phyloP scores from a whole-genome alignment of 805 yeast species.

The Yarrowia bubula region DNA sequence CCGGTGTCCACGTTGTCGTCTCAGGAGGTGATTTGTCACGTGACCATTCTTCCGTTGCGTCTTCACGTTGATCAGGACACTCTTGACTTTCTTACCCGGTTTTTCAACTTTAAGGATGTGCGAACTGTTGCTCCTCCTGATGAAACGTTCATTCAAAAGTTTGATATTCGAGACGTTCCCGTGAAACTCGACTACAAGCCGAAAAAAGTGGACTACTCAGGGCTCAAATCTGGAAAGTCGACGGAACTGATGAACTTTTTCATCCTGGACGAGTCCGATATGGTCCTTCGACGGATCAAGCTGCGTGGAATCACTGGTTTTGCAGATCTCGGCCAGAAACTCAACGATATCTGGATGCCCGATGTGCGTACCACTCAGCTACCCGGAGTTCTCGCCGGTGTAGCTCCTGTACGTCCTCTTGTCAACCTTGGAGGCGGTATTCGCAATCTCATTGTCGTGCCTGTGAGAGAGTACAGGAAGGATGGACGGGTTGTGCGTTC shows the following conservation, averaged over 20 bases:
- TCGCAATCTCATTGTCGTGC: constrained; percentile 67
- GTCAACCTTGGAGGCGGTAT: constrained; percentile 78
- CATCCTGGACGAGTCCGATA: constrained; percentile 78
- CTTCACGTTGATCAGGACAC: constrained; percentile 93
- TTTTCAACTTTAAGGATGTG: constrained; percentile 75
- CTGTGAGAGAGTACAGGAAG: constrained; percentile 67
- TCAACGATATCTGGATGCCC: constrained; percentile 81
- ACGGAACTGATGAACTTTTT: constrained; percentile 87
- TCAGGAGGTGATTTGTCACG: constrained; percentile 58
- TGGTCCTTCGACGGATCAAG: constrained; percentile 58
- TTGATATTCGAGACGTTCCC: constrained; percentile 50
- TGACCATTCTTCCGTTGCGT: constrained; percentile 67
- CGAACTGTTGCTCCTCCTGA: constrained; percentile 43
- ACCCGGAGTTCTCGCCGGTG: constrained; percentile 75
- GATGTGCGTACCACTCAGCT: constrained; percentile 81
- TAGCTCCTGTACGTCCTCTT: constrained; percentile 76
- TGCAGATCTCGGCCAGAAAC: constrained; percentile 51
- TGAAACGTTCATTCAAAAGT: constrained; percentile 57
- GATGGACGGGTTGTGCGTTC: constrained; percentile 71
- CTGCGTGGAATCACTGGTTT: constrained; percentile 79
- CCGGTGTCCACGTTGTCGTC: constrained; percentile 66
- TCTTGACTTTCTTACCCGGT: constrained; percentile 74
- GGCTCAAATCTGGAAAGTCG: constrained; percentile 80
- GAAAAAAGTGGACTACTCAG: constrained; percentile 78
- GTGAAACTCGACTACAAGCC: constrained; percentile 88